Percentiles rank a stretch among this genome's conserved stretches.
These are phyloP conservation scores for Kodamaea nitidulidarum DNA, from an alignment of 805 yeast species.

Conservation along the genomic window DNA sequence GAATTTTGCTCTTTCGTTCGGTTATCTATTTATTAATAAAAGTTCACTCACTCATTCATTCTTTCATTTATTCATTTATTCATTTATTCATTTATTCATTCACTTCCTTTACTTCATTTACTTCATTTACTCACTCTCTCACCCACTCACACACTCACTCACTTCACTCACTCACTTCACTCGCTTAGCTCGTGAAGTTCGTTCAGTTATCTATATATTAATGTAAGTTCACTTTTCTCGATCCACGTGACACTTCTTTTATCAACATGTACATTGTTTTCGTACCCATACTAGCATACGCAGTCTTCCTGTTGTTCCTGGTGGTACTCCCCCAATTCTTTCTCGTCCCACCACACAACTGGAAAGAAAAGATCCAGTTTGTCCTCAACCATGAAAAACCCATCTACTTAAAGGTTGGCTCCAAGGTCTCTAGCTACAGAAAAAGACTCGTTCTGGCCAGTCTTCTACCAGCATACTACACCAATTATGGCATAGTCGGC, in stretches of 20 bases:
- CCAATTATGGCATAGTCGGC: conserved; percentile 27
- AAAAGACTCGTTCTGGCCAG: conserved; percentile 37
- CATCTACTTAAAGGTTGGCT: conserved; percentile 33
- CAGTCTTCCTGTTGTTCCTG: conserved; percentile 18
- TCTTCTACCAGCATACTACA: conserved; percentile 33
- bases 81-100: too few species aligned
- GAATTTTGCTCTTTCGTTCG: too few species aligned
- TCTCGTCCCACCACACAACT: conserved; percentile 36
- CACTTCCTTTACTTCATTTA: too few species aligned
- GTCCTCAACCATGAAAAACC: conserved; percentile 33
- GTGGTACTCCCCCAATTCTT: conserved; percentile 31
- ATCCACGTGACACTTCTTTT: too few species aligned
- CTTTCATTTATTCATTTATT: too few species aligned
- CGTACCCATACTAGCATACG: conserved; percentile 11
- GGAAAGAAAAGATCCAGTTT: conserved; percentile 32
- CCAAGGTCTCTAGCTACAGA: conserved; percentile 36
- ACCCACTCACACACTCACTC: too few species aligned
- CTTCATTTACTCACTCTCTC: too few species aligned
- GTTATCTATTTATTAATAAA: too few species aligned
- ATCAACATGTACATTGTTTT: conserved; percentile 8
- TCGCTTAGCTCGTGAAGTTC: too few species aligned
- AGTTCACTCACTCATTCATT: neutral
- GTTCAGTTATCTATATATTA: too few species aligned
- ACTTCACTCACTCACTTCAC: too few species aligned
- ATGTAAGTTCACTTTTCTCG: too few species aligned